Evolutionary conservation across 192 early-diverging fungal species (phyloP), one percentile per base, ranked within the genome.

Genomic region (Coemansia sp.): DNA sequence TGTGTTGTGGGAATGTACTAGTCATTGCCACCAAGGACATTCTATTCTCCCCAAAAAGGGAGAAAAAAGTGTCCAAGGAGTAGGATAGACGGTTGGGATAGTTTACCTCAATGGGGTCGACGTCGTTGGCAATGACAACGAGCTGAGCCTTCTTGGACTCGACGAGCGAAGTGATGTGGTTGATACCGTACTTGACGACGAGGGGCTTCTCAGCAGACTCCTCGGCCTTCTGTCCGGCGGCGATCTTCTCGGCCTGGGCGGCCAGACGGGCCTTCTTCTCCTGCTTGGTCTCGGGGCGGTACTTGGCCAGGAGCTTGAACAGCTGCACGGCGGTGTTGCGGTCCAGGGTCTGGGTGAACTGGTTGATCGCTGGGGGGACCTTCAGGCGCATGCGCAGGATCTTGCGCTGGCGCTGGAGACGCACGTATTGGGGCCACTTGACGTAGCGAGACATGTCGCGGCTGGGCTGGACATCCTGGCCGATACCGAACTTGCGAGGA

Each of bases 361-460:
- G 97, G 92, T 98, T 96, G 88, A 99, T 89, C 45, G 97, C 91
- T 21, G 97, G 97, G 66, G 97, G 97, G 38, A 99, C 97, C 93
- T 98, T 98, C 70, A 99, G 88, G 85, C 97, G 94, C 88, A 94
- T 92, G 76, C 92, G 87, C 63, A 99, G 88, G 85, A 99, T 94
- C 85, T 91, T 90, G 85, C 91, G 92, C 85, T 99, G 97, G 80
- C 97, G 92, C 87, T 99, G 97, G 66, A 98, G 94, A 66, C 93
- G 94, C 70, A 99, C 91, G 84, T 99, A 99, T 74, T 95, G 88
- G 76, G 97, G 97, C 97, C 96, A 98, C 86, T 96, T 96, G 79
- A 95, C 92, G 83, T 93, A 99, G 85, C 96, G 94, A 68, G 92
- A 88, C 48, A 99, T 85, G 85, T 99, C 91, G 79, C 91, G 89